A percentile compares a stretch with the other conserved stretches of the same genome.
Conservation (phyloP, 129 eudicot genomes). For the Ambrosia trifida region DNA sequence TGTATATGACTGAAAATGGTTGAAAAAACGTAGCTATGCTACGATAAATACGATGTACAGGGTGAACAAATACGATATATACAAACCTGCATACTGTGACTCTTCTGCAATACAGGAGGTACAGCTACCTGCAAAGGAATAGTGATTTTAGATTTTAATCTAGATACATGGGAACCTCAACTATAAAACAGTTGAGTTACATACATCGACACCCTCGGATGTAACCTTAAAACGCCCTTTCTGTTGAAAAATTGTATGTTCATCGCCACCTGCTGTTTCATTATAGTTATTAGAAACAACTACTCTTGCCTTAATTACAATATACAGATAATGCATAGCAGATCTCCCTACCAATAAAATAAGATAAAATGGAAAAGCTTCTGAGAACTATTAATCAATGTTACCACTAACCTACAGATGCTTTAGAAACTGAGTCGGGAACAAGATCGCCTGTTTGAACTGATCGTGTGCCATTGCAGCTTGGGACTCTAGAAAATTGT, state of each 20-base stretch:
- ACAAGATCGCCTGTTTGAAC: constrained; percentile 39
- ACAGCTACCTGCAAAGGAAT: constrained; percentile 43
- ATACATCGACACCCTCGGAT: constrained; percentile 77
- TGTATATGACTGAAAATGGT: constrained; percentile 5
- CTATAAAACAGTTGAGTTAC: constrained; percentile 26
- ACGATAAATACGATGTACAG: neutral
- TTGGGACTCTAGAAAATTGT: constrained; percentile 39
- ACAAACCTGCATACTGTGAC: constrained; percentile 88
- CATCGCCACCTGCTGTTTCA: constrained; percentile 57
- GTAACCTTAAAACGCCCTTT: constrained; percentile 96
- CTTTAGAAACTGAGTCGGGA: constrained; percentile 40
- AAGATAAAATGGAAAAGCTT: constrained; percentile 3
- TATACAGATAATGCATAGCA: constrained; percentile 19
- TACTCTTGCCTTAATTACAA: constrained; percentile 5
- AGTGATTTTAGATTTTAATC: constrained; percentile 19
- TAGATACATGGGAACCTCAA: neutral
- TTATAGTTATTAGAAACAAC: constrained; percentile 3
- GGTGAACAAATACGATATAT: neutral
- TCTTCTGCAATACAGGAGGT: constrained; percentile 61
- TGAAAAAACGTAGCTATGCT: neutral
- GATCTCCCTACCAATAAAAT: constrained; percentile 22
- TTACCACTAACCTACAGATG: constrained; percentile 46
- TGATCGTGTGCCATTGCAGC: constrained; percentile 38
- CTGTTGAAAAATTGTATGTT: constrained; percentile 76
- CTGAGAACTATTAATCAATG: constrained; percentile 4